Evolutionary conservation across 2,329 filamentous ascomycete species (phyloP), one percentile per base, ranked within the genome.

Genomic region (Aspergillus neoniger): DNA sequence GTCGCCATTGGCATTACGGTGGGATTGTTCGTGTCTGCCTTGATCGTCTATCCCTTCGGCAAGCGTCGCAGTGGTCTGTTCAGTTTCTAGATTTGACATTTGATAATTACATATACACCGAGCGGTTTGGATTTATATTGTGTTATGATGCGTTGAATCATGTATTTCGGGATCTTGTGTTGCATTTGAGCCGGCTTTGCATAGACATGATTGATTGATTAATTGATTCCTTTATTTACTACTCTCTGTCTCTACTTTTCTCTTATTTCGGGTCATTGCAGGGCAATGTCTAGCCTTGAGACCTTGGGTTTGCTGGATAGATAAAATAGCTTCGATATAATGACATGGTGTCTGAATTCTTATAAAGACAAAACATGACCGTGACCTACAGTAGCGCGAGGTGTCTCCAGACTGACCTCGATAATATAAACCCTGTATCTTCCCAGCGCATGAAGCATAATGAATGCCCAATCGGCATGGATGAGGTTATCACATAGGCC

Each of bases 1-100:
- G 71, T 78, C 8, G 73, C 74, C 5, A 77, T 77, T 58, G 76
- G 75, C 14, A 78, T 77, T 57, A 77, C 74, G 2, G 75, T 77
- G 6, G 76, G 76, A 2, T 58, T 78, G 54, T 78, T 78, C 62
- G 62, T 78, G 63, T 74, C 75, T 36, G 74, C 75, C 32, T 59
- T 77, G 63, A 68, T 78, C 23, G 71, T 78, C 9, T 78, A 78
- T 65, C 76, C 76, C 14, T 65, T 72, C 61, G 75, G 75, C 10
- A 77, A 78, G 64, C 67, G 71, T 57, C 70, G 76, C 63, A 78
- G 75, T 67, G 76, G 75, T 5, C 57, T 77, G 41, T 78, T 78
- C 56, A 77, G 74, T 66, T 76, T 77, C 47, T 67, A 50, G 28
- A 30, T 8, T 36, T 36, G 32, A 14, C 12, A 15, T 36, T 12